Evolutionary conservation across 106 monocot genomes (phyloP), one percentile per base, ranked within the genome.

Genomic region (Hemerocallis citrina): DNA sequence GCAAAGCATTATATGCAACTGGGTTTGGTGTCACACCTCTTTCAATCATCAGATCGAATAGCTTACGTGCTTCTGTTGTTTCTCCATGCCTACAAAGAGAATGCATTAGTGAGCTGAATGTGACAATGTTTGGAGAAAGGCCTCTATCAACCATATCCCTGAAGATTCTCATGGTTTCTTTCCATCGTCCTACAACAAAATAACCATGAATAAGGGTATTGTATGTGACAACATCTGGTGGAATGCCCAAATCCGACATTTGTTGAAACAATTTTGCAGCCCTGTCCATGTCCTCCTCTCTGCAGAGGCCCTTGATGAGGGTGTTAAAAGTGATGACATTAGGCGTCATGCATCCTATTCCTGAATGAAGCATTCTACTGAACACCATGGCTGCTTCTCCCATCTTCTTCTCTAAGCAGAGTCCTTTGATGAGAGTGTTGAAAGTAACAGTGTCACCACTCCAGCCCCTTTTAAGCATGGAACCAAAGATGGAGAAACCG

Each of bases 371-470:
- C 58, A 66, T 77, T 69, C 48, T 49, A 12, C 74, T 39, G 35
- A 73, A 45, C 39, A 77, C 8, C 35, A 5, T 12, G 0, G 56
- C 6, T 22, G 77, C 81, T 25, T 77, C 73, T 3, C 2, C 14
- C 24, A 73, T 51, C 33, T 59, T 60, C 4, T 52, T 62, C 30
- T 63, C 37, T 14, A 27, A 15, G 60, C 72, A 76, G 30, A 81
- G 75, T 1, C 81, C 76, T 60, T 67, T 65, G 33, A 74, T 63
- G 7, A 85, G 39, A 10, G 73, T 46, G 51, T 37, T 68, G 41
- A 69, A 71, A 2, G 64, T 64, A 5, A 77, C 64, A 2, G 55
- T 62, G 61, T 70, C 62, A 13, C 68, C 74, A 17, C 40, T 39
- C 62, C 62, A 64, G 20, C 73, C 70, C 4, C 41, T 40, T 30